These are phyloP conservation scores for Angomonas deanei DNA, from an alignment of 208 protist species.

Conservation along the genomic window DNA sequence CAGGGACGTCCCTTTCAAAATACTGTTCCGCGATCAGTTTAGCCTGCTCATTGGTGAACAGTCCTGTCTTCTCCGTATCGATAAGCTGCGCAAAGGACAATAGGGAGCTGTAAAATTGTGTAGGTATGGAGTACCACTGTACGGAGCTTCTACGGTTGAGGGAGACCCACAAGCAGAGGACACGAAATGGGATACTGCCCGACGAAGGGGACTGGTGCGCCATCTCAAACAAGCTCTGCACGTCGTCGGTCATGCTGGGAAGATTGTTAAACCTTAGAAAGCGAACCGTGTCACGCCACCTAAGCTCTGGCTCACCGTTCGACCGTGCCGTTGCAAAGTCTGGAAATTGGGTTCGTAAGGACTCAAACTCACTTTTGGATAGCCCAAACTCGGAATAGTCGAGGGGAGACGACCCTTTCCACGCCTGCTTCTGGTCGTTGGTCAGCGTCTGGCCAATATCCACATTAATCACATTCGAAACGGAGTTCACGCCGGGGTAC, in stretches of 20 bases:
- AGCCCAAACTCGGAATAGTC: slow-evolving; percentile 33
- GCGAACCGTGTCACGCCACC: slow-evolving; percentile 45
- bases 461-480: no score
- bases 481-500: no score
- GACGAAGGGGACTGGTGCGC: slow-evolving; percentile 17
- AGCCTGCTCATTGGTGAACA: slow-evolving; percentile 50
- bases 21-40: slow-evolving; percentile 50
- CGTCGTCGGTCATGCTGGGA: slow-evolving; percentile 48
- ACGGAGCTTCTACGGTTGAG: slow-evolving; percentile 33
- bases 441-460: no score
- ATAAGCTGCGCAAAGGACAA: slow-evolving; percentile 45
- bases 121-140: slow-evolving; percentile 46
- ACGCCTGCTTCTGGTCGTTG: background rate
- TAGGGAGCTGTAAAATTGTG: slow-evolving; percentile 22
- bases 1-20: slow-evolving; percentile 34
- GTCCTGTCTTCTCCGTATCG: slow-evolving; percentile 40
- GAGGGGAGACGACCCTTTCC: slow-evolving; percentile 16
- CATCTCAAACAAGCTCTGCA: slow-evolving; percentile 45
- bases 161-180: slow-evolving; percentile 41
- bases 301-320: slow-evolving; percentile 17
- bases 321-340: slow-evolving; percentile 27
- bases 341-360: slow-evolving; percentile 26
- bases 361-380: slow-evolving; percentile 26
- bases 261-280: slow-evolving; percentile 60
- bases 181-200: slow-evolving; percentile 36